These are phyloP conservation scores for Penicillium nordicum DNA, from an alignment of 2,329 filamentous ascomycete species.

Conservation along the genomic window DNA sequence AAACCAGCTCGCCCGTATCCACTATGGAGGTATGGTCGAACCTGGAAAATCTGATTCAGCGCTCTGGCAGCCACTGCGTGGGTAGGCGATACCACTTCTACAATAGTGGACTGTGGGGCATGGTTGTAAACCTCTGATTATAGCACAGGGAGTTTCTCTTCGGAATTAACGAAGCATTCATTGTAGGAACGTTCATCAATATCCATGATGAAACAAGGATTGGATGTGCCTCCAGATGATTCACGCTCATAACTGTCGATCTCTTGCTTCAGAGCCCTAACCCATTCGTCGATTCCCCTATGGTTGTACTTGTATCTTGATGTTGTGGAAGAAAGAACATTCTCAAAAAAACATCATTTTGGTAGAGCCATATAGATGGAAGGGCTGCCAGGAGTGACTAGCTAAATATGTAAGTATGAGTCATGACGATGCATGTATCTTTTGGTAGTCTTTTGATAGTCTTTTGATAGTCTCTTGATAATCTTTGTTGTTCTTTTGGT, in stretches of 20 bases:
- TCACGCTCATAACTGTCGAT: background rate
- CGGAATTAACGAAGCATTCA: constrained; percentile 3
- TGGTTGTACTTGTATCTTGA: background rate
- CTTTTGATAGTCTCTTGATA: no score
- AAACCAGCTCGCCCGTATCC: background rate
- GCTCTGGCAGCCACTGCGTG: background rate
- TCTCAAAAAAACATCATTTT: no score
- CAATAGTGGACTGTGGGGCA: constrained; percentile 1
- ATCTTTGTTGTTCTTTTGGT: no score
- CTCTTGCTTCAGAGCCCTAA: background rate
- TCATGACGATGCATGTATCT: background rate
- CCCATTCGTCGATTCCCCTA: background rate
- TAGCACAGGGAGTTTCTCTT: background rate
- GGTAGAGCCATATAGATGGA: background rate
- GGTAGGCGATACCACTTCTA: background rate
- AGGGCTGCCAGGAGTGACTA: background rate
- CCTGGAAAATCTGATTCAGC: constrained; percentile 4
- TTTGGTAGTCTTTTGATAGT: no score
- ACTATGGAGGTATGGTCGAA: background rate
- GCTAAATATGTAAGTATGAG: background rate
- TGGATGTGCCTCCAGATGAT: background rate
- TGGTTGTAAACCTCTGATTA: constrained; percentile 8
- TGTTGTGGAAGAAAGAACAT: no score
- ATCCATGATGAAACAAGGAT: background rate
- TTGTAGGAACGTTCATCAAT: constrained; percentile 11